These are phyloP conservation scores for Ogataea ramenticola DNA, from an alignment of 805 yeast genomes.

Conservation along the genomic window DNA sequence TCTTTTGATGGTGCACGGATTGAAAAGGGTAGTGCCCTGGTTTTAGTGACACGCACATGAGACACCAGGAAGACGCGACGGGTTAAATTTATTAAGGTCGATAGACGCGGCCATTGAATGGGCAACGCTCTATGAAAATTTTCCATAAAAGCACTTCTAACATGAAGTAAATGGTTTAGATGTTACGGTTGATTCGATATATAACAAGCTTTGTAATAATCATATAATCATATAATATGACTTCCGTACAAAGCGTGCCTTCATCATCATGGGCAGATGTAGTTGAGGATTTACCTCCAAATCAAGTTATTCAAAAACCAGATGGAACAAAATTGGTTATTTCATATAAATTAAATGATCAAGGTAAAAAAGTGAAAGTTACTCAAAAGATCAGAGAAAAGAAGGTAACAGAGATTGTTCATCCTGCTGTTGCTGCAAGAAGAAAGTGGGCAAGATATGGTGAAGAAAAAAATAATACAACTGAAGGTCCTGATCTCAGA, in stretches of 20 bases:
- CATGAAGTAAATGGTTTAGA: too few species aligned
- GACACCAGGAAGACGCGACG: too few species aligned
- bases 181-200: too few species aligned
- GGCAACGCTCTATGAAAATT: too few species aligned
- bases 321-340: slow-evolving; percentile 90
- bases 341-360: slow-evolving; percentile 63
- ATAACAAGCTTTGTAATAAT: too few species aligned
- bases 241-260: slow-evolving; percentile 7
- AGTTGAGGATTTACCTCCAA: slow-evolving; percentile 64
- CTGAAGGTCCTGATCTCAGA: slow-evolving; percentile 81
- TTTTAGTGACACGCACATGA: too few species aligned
- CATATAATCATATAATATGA: too few species aligned
- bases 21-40: too few species aligned
- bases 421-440: slow-evolving; percentile 81
- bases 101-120: too few species aligned
- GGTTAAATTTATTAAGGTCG: too few species aligned
- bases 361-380: slow-evolving; percentile 79
- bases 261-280: slow-evolving; percentile 54
- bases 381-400: slow-evolving; percentile 80
- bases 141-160: too few species aligned
- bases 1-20: too few species aligned
- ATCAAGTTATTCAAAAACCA: slow-evolving; percentile 66
- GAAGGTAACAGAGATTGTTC: slow-evolving; percentile 72
- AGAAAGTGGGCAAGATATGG: slow-evolving; percentile 88
- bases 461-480: slow-evolving; percentile 54